Evolutionary conservation across 2,329 filamentous ascomycete genomes (phyloP).

Genomic region (Hymenoscyphus albidus): DNA sequence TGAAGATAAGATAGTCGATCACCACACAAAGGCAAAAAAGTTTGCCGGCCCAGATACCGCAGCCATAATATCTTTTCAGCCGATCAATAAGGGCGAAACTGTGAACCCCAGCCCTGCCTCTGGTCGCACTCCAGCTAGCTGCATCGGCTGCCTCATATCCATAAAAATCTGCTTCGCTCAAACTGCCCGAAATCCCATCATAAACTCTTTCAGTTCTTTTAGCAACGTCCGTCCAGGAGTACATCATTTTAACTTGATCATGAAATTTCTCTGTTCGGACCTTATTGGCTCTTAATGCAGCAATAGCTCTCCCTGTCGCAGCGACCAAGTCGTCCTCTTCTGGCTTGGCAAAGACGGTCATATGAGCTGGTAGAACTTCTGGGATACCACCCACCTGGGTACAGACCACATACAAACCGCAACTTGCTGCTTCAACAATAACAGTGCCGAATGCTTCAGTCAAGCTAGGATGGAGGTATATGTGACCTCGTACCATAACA

Average conservation of each 20-base stretch:
- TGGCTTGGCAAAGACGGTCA: constrained; percentile 96
- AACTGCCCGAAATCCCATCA: constrained; percentile 82
- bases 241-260: constrained; percentile 97
- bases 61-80: constrained; percentile 94
- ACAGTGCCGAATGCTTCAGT: constrained; percentile 98
- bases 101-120: constrained; percentile 65
- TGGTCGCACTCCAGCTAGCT: constrained; percentile 63
- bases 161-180: constrained; percentile 84
- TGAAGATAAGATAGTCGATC: constrained; percentile 87
- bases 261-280: constrained; percentile 93
- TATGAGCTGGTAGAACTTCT: constrained; percentile 90
- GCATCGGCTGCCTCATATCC: constrained; percentile 66
- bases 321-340: constrained; percentile 93
- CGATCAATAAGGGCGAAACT: constrained; percentile 93
- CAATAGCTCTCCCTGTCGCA: constrained; percentile 86
- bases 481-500: constrained; percentile 95
- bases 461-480: constrained; percentile 90
- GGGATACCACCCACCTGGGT: constrained; percentile 96
- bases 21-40: constrained; percentile 93
- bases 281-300: constrained; percentile 76
- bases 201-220: constrained; percentile 93
- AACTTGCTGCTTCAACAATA: constrained; percentile 94
- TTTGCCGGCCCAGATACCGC: constrained; percentile 97
- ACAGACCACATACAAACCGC: constrained; percentile 92
- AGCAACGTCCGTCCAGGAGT: constrained; percentile 96